Evolutionary conservation across 345 rosid genomes (phyloP).

Genomic region (Salix viminalis): DNA sequence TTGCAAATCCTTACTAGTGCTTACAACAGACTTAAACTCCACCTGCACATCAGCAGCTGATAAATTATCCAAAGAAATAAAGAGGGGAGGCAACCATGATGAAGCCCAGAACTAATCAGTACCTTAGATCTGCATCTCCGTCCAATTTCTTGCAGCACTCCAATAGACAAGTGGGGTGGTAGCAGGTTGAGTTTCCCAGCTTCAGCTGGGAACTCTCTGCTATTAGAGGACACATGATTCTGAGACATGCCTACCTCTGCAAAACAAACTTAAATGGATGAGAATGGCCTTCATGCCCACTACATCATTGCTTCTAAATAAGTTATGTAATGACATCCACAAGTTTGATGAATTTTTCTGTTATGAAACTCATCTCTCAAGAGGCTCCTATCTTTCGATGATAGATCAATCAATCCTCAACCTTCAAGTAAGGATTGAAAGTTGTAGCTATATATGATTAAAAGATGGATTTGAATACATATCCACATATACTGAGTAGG

Average conservation of each 20-base stretch:
- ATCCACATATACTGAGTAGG: neutral
- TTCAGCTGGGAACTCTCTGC: conserved; percentile 52
- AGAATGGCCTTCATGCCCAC: neutral
- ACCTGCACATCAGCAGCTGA: conserved; percentile 45
- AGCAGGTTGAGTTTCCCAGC: conserved; percentile 57
- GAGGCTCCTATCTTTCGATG: neutral
- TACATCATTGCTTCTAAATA: neutral
- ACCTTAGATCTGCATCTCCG: conserved; percentile 89
- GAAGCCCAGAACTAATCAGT: conserved; percentile 1
- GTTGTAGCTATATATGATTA: neutral
- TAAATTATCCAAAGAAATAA: conserved; percentile 11
- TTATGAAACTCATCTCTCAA: neutral
- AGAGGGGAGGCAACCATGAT: conserved; percentile 4
- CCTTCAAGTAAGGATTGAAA: neutral
- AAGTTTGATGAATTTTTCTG: neutral
- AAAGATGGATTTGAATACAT: neutral
- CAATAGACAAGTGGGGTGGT: conserved; percentile 59
- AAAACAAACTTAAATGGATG: conserved; percentile 16
- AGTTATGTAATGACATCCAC: neutral
- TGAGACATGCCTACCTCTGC: conserved; percentile 61
- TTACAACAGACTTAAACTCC: conserved; percentile 72
- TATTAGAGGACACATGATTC: conserved; percentile 42
- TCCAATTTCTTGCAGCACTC: conserved; percentile 90
- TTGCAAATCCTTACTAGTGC: conserved; percentile 85
- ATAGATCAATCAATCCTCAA: neutral